Percentiles rank a stretch among this genome's conserved stretches.
These are phyloP conservation scores for Malus fusca DNA, from an alignment of 306 rosid species.

Conservation along the genomic window DNA sequence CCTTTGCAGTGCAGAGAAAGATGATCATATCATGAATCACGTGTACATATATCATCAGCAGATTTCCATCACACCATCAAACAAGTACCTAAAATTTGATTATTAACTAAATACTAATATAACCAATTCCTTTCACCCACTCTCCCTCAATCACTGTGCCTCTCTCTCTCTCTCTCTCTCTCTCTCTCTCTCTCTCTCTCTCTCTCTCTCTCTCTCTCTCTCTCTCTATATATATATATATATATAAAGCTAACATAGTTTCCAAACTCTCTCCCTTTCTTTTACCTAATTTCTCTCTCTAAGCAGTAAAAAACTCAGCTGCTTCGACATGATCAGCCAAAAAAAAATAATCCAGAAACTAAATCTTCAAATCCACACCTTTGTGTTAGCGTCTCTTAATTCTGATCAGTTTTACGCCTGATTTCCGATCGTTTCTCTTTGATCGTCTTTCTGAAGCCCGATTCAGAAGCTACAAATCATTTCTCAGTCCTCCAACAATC, in stretches of 20 bases:
- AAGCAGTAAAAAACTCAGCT: neutral
- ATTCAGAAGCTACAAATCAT: neutral
- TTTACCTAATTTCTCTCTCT: constrained; percentile 6
- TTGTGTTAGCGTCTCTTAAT: neutral
- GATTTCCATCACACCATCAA: constrained; percentile 60
- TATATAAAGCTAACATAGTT: constrained; percentile 25
- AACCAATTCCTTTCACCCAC: constrained; percentile 28
- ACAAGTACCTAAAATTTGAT: constrained; percentile 34
- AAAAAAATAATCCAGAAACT: neutral
- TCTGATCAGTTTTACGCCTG: neutral
- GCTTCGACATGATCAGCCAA: neutral
- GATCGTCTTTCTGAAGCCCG: neutral
- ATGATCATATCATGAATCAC: constrained; percentile 60
- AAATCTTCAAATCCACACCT: neutral
- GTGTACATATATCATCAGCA: constrained; percentile 41
- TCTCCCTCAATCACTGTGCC: constrained; percentile 10
- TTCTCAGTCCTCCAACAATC: neutral
- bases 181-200: constrained; percentile 3
- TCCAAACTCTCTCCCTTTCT: constrained; percentile 14
- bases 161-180: constrained; percentile 7
- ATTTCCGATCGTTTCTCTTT: neutral
- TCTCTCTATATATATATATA: neutral
- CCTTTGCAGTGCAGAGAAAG: constrained; percentile 36
- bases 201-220: constrained; percentile 6
- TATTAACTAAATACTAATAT: constrained; percentile 17